Evolutionary conservation across 2,329 filamentous ascomycete species (phyloP), one percentile per base, ranked within the genome.

Genomic region (Arthrobotrys iridis): DNA sequence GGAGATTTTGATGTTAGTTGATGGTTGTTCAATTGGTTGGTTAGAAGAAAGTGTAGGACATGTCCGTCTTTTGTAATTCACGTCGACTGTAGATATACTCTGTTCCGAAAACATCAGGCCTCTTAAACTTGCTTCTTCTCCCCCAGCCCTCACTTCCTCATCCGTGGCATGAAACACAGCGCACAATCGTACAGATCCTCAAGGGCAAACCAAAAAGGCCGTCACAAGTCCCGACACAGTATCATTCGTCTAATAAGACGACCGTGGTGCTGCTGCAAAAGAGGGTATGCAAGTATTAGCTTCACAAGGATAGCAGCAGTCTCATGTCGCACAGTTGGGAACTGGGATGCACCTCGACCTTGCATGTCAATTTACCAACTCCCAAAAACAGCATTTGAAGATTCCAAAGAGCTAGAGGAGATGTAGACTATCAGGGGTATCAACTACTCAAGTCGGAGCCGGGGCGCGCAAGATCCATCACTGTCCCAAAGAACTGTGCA

Each of bases 61-160:
- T 35, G 22, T 55, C 50, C 30, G 1, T 20, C 50, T 2, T 37
- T 55, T 55, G 22, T 35, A 18, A 30, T 37, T 55, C 50, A 55
- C 35, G n/a, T 55, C 50, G 50, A 55, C 50, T 30, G 50, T 55
- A 55, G 50, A 55, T 55, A 55, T 55, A 55, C 50, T 13, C 50
- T 55, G 22, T 37, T 22, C 18, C n/a, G 50, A 55, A 22, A 52
- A 55, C 24, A 24, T 24, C 18, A 55, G 50, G 30, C 50, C 28
- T 55, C 50, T 22, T 55, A 24, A 37, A 22, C 35, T 55, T 55
- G 50, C 50, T 55, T 55, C 28, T 55, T 55, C 18, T 22, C 18
- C 15, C 18, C 15, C 18, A 55, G 50, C 50, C 50, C 18, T 55
- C 28, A n/a, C 7, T 55, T 37, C 10, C 11, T 55, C 50, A 18